phyloP scores from a whole-genome alignment of 768 basidiomycete genomes.

The Tricholoma sp. region DNA sequence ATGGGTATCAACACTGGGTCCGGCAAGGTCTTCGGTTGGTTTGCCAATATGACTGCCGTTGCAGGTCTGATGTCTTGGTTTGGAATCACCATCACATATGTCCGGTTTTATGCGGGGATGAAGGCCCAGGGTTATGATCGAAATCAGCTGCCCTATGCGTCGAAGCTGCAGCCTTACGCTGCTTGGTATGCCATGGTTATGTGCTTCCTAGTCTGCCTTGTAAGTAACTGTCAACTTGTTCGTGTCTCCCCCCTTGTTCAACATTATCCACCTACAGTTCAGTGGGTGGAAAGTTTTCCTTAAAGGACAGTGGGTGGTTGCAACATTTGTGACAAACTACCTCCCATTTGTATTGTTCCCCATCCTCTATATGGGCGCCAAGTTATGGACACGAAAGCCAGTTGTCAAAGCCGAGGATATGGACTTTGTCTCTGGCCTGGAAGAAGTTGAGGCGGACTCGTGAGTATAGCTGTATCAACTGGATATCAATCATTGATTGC shows the following conservation, averaged over 20 bases:
- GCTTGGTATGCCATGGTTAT: slow-evolving; percentile 51
- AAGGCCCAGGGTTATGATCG: slow-evolving; percentile 78
- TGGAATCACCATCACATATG: slow-evolving; percentile 68
- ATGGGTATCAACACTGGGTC: slow-evolving; percentile 71
- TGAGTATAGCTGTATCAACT: slow-evolving; percentile 11
- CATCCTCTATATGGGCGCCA: slow-evolving; percentile 59
- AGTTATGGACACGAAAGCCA: slow-evolving; percentile 45
- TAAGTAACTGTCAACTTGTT: slow-evolving; percentile 28
- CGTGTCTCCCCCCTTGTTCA: neutral
- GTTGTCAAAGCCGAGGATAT: slow-evolving; percentile 57
- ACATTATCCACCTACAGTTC: slow-evolving; percentile 24
- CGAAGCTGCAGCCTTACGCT: slow-evolving; percentile 65
- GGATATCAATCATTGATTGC: neutral
- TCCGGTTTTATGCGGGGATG: slow-evolving; percentile 83
- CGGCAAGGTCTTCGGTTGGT: slow-evolving; percentile 75
- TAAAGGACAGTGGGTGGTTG: slow-evolving; percentile 40
- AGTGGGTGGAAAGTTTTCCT: slow-evolving; percentile 41
- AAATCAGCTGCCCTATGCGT: slow-evolving; percentile 61
- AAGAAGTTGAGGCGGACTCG: slow-evolving; percentile 64
- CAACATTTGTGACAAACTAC: slow-evolving; percentile 82
- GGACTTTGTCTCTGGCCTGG: slow-evolving; percentile 76
- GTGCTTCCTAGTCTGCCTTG: slow-evolving; percentile 54
- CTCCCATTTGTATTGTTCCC: slow-evolving; percentile 71
- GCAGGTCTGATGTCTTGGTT: slow-evolving; percentile 79
- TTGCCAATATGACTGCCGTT: slow-evolving; percentile 69